Percentiles rank a stretch among this genome's conserved stretches.
phyloP scores from a whole-genome alignment of 768 basidiomycete genomes.

The Mycena capillaripes region DNA sequence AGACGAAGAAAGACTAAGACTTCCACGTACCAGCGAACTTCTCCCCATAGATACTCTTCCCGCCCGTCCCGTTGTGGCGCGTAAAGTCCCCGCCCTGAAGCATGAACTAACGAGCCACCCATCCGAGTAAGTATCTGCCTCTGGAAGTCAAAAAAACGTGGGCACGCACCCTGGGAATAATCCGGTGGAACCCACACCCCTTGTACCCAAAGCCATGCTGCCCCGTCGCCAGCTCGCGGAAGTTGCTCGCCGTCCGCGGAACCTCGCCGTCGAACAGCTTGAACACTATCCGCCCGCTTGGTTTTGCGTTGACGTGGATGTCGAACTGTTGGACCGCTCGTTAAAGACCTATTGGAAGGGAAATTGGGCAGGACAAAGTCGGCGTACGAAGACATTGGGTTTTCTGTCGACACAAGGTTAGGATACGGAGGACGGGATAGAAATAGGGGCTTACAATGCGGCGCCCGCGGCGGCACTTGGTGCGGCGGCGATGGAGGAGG shows the following conservation, averaged over 20 bases:
- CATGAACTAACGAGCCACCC: slow-evolving; percentile 74
- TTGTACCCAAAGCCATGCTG: slow-evolving; percentile 81
- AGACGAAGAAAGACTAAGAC: background rate
- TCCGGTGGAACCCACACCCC: slow-evolving; percentile 80
- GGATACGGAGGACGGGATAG: background rate
- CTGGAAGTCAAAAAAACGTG: background rate
- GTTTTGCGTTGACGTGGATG: slow-evolving; percentile 60
- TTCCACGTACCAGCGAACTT: slow-evolving; percentile 69
- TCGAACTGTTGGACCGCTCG: slow-evolving; percentile 67
- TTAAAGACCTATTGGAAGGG: background rate
- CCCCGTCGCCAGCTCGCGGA: slow-evolving; percentile 90
- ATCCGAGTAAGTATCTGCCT: background rate
- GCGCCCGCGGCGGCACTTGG: background rate
- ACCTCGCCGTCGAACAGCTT: slow-evolving; percentile 87
- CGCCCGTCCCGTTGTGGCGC: slow-evolving; percentile 69
- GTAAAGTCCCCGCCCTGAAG: slow-evolving; percentile 94
- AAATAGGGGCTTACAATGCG: background rate
- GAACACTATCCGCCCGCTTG: slow-evolving; percentile 78
- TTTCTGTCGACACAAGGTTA: slow-evolving; percentile 10
- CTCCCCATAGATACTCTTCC: slow-evolving; percentile 83
- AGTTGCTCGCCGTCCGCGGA: slow-evolving; percentile 84
- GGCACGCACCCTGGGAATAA: slow-evolving; percentile 72
- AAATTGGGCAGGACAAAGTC: background rate
- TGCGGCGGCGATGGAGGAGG: slow-evolving; percentile 28
- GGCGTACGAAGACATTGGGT: slow-evolving; percentile 36